Evolutionary conservation across 176 grass and related monocot species (phyloP).

Genomic region (Carex littledalei): DNA sequence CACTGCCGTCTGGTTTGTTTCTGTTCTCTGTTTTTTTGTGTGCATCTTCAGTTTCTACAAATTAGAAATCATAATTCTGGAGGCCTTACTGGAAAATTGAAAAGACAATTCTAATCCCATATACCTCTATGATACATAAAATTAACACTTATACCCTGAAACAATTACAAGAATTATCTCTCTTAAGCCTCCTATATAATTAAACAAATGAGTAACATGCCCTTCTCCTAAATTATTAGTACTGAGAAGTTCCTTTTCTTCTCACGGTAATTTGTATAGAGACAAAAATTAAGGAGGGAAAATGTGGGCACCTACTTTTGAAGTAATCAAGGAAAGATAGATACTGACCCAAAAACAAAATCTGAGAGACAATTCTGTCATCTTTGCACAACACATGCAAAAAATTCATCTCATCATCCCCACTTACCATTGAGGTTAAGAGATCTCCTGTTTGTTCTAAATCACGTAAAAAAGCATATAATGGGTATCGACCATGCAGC

Average conservation of each 20-base stretch:
- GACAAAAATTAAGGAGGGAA: neutral
- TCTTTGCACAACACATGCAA: neutral
- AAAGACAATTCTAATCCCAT: neutral
- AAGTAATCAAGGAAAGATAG: neutral
- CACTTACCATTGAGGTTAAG: neutral
- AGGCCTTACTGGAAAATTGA: neutral
- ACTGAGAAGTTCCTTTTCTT: neutral
- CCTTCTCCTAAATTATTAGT: neutral
- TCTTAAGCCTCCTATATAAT: neutral
- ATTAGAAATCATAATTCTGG: neutral
- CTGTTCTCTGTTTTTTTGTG: neutral
- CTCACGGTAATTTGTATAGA: neutral
- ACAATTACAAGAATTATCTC: neutral
- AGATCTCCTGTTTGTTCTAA: neutral
- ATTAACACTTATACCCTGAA: neutral
- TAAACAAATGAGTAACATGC: neutral
- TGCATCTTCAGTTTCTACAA: neutral
- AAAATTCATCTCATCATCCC: neutral
- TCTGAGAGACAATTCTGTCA: neutral
- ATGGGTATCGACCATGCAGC: neutral
- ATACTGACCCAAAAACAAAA: neutral
- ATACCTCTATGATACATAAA: neutral
- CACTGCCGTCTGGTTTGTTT: conserved; percentile 25
- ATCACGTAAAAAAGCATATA: neutral
- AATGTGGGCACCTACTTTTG: neutral